A percentile compares a stretch with the other conserved stretches of the same genome.
Conservation (phyloP, 2,329 filamentous ascomycete species). For the Xylaria sp. region DNA sequence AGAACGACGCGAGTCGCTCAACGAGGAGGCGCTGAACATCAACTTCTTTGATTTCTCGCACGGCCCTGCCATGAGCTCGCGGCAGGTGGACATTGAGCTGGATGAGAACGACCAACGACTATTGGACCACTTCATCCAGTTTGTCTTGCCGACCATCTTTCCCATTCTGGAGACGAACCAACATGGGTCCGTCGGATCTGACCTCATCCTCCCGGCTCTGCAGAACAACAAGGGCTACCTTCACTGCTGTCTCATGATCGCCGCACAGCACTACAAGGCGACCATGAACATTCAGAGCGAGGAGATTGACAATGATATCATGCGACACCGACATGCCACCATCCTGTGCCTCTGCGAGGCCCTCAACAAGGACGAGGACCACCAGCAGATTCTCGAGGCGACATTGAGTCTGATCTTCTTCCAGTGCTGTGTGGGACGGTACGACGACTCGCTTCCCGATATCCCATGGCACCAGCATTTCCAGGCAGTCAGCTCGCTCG, state of each 20-base stretch:
- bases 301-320: constrained; percentile 88
- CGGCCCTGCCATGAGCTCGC: constrained; percentile 68
- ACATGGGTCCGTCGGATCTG: constrained; percentile 80
- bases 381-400: constrained; percentile 89
- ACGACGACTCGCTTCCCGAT: constrained; percentile 85
- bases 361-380: constrained; percentile 81
- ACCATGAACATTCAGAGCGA: constrained; percentile 73
- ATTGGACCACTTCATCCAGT: constrained; percentile 89
- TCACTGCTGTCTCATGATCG: constrained; percentile 93
- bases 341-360: constrained; percentile 87
- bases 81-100: constrained; percentile 80
- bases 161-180: constrained; percentile 92
- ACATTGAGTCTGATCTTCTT: constrained; percentile 96
- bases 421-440: constrained; percentile 88
- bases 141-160: constrained; percentile 88
- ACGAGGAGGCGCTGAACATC: constrained; percentile 73
- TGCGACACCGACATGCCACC: constrained; percentile 89
- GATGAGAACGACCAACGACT: constrained; percentile 88
- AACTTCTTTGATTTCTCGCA: constrained; percentile 87
- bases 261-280: constrained; percentile 90
- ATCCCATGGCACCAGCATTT: constrained; percentile 99
- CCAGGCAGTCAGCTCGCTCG: constrained; percentile 85
- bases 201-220: constrained; percentile 86
- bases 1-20: constrained; percentile 73
- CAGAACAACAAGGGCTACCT: constrained; percentile 93